Conservation (phyloP, 192 early-diverging fungal species). For the Kappamyces sp. region DNA sequence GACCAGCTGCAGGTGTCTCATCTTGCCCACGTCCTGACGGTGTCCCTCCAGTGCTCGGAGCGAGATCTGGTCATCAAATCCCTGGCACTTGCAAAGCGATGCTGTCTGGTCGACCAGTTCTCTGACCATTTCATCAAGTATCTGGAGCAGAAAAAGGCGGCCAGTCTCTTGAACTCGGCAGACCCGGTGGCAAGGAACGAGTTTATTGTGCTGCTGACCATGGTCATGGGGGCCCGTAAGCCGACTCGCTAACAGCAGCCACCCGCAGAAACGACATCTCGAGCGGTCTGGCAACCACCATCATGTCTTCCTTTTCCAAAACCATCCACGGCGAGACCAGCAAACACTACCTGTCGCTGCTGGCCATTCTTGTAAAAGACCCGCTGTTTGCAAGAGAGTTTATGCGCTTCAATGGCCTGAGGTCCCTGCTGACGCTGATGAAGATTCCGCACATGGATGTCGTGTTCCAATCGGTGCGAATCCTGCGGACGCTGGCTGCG, state of each 20-base stretch:
- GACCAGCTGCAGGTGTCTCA: background rate
- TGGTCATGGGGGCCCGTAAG: too few relatives aligned
- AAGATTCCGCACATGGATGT: conserved; percentile 10
- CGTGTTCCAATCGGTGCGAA: background rate
- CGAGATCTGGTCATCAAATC: background rate
- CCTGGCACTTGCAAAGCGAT: background rate
- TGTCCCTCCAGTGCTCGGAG: background rate
- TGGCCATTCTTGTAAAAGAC: background rate
- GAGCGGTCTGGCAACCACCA: background rate
- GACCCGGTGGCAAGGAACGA: too few relatives aligned
- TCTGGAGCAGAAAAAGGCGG: background rate
- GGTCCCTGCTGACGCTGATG: conserved; percentile 6
- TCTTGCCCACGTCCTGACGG: background rate
- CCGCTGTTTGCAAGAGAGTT: background rate
- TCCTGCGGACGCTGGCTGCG: background rate
- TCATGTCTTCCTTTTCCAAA: background rate
- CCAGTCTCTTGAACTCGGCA: background rate
- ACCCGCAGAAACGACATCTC: too few relatives aligned
- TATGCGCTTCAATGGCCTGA: background rate
- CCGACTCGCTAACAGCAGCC: too few relatives aligned
- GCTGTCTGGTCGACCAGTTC: background rate
- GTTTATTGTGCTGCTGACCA: too few relatives aligned
- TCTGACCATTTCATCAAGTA: background rate
- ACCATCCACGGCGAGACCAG: background rate
- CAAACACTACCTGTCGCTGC: background rate